A percentile compares a stretch with the other conserved stretches of the same genome.
Evolutionary conservation across 1,139 yeast genomes (phyloP).

Genomic region (Zygosaccharomyces sapae): DNA sequence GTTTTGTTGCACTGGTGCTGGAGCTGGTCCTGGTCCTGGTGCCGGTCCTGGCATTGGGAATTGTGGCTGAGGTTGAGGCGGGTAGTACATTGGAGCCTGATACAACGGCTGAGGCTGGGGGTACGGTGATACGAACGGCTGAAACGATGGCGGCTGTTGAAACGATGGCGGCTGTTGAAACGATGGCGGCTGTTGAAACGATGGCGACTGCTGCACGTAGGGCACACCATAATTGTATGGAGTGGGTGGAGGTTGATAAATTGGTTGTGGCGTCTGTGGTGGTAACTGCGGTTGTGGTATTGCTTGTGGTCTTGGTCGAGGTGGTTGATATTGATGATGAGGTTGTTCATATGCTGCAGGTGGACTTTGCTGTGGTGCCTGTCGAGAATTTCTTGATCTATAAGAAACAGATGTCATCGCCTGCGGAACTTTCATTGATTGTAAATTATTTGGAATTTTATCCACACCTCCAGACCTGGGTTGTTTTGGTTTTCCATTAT

Average conservation of each 20-base stretch:
- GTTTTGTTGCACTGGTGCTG: slow-evolving; percentile 12
- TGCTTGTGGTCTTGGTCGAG: slow-evolving; percentile 7
- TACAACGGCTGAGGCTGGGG: slow-evolving; percentile 7
- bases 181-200: neutral
- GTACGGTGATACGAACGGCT: slow-evolving; percentile 1
- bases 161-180: neutral
- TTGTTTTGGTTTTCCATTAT: slow-evolving; percentile 35
- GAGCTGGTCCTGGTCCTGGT: too few relatives aligned
- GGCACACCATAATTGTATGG: neutral
- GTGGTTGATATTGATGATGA: slow-evolving; percentile 9
- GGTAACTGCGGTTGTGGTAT: slow-evolving; percentile 2
- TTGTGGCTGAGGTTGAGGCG: slow-evolving; percentile 12
- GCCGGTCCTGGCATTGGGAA: slow-evolving; percentile 8
- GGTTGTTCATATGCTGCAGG: slow-evolving; percentile 8
- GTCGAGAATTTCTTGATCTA: slow-evolving; percentile 24
- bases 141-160: neutral
- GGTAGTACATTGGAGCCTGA: slow-evolving; percentile 7
- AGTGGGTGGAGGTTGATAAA: slow-evolving; percentile 1
- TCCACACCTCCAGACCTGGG: neutral
- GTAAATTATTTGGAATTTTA: slow-evolving; percentile 9
- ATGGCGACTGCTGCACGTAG: slow-evolving; percentile 4
- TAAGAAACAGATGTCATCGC: slow-evolving; percentile 20
- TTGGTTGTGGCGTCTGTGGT: neutral
- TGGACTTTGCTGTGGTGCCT: slow-evolving; percentile 6
- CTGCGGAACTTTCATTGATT: slow-evolving; percentile 19